Conservation (phyloP, 78 protist species). For the Chrysochromulina tobinii region DNA sequence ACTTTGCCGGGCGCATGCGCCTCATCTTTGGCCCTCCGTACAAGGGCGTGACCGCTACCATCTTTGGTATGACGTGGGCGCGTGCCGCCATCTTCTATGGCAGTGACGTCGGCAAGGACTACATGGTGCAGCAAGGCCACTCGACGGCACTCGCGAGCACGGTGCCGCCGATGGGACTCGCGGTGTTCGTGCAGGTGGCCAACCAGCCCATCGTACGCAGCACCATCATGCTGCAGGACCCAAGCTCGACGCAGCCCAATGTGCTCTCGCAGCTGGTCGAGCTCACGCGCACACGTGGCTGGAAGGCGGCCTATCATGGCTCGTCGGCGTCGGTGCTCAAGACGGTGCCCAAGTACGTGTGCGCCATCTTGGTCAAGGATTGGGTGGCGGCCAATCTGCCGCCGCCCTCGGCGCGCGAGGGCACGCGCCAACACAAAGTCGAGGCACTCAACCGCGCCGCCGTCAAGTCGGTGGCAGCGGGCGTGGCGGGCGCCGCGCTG, state of each 20-base stretch:
- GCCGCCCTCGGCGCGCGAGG: not conserved
- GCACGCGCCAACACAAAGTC: not conserved
- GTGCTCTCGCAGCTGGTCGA: not conserved
- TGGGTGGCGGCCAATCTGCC: not conserved
- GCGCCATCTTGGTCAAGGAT: not conserved
- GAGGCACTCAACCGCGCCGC: not conserved
- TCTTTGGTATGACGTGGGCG: conserved; percentile 24
- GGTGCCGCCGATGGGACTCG: not conserved
- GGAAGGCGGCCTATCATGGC: not conserved
- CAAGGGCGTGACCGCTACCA: not conserved
- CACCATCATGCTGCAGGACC: not conserved
- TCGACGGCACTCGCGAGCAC: not conserved
- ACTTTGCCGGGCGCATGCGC: too few relatives aligned
- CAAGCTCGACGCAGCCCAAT: not conserved
- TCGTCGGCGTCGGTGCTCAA: not conserved
- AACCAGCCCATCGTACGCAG: conserved; percentile 18
- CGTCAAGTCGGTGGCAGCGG: not conserved
- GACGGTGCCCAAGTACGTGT: conserved; percentile 6
- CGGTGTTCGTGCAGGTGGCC: not conserved
- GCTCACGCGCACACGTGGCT: not conserved
- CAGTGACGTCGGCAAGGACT: not conserved
- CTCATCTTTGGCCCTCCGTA: not conserved
- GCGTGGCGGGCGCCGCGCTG: conserved; percentile 9
- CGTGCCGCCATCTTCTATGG: conserved; percentile 1
- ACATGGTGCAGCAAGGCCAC: not conserved